Base-by-base conservation (phyloP, 495 filamentous ascomycete genomes). In the Acidiella bohemica region DNA sequence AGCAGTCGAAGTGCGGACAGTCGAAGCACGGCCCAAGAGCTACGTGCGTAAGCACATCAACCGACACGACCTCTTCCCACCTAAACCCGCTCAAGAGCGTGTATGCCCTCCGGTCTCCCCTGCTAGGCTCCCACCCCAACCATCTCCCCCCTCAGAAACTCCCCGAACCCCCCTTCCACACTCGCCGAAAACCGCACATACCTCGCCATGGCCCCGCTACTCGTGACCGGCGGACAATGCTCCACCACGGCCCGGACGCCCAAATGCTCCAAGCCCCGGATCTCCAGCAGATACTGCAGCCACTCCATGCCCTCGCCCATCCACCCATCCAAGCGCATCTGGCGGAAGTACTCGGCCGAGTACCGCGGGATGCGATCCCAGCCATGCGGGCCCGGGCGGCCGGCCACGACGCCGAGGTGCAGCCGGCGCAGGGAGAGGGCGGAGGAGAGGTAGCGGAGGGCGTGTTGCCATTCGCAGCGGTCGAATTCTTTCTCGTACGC, bases 141-240 rank as follows among this genome's bases (percentile, higher is more conserved):
- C 58, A 60, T 51, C 47, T 58, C 46, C 27, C 44, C 51, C 35
- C 42, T 56, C 25, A 74, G 36, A 46, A 61, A 71, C 37, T 67
- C 62, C 20, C 55, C 54, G 49, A 74, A 63, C 9, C 64, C 66
- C 11, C 38, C 53, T 46, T 73, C 67, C 5, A 74, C 63, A 19
- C 66, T 67, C 5, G 55, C 57, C n/a, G 66, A 70, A 39, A 73
- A 68, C 11, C 63, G 60, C 7, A 67, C 58, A 49, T 65, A 72
- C 33, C 67, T 60, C 14, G 59, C 56, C 63, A 66, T 64, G 6
- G 55, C 56, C 32, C 17, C 39, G 36, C 59, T 58, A 22, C 61
- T 62, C 20, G 44, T 49, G 6, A 62, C 62, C 12, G 56, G 50
- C 3, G 62, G 58, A 46, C 61, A 63, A 39, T 60, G 56, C 30